Base-by-base conservation (phyloP, 1,284 basidiomycete genomes). In the Microbotryum intermedium region DNA sequence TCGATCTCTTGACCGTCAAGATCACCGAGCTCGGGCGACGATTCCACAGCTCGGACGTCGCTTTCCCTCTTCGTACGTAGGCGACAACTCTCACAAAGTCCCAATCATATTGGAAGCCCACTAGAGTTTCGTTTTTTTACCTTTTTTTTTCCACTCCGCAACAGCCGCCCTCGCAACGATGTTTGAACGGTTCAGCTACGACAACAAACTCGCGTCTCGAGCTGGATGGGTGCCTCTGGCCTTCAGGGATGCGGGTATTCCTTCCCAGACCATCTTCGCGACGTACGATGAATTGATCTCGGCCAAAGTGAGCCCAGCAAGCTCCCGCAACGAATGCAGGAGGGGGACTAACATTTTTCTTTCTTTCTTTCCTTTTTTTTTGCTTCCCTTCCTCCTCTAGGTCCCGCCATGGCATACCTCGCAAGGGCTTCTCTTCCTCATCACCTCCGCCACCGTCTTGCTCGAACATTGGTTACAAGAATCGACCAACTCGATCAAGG, bases 21-120 rank as follows among this genome's bases (percentile, higher is more conserved):
- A 77, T 93, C 13, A 80, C 84, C 21, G 81, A 85, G 1, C 78
- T 94, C 7, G 88, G 86, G 18, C 84, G 86, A 68, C 81, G 87
- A 34, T 94, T 91, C 74, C 91, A 88, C 74, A 89, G 90, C 1
- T 93, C 90, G 2, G 90, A 94, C 69, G 85, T 85, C 64, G 88
- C 90, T 18, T 93, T 94, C 74, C 88, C 90, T 11, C 77, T 91
- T 53, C 81, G 88, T 92, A 72, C 71, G 84, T 74, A n/a, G 10
- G 18, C 34, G 11, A 39, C 18, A 11, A 5, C 6, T 13, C 5
- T 29, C 50, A 7, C 5, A n/a, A n/a, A 28, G 34, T 0, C 20
- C 13, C 53, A 8, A 2, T 1, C 11, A 20, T 4, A 23, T 20
- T 8, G 34, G 45, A 18, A 13, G 53, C n/a, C 23, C 34, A 29